These are phyloP conservation scores for Cerioporus squamosus DNA, from an alignment of 1,284 basidiomycete species.

Conservation along the genomic window DNA sequence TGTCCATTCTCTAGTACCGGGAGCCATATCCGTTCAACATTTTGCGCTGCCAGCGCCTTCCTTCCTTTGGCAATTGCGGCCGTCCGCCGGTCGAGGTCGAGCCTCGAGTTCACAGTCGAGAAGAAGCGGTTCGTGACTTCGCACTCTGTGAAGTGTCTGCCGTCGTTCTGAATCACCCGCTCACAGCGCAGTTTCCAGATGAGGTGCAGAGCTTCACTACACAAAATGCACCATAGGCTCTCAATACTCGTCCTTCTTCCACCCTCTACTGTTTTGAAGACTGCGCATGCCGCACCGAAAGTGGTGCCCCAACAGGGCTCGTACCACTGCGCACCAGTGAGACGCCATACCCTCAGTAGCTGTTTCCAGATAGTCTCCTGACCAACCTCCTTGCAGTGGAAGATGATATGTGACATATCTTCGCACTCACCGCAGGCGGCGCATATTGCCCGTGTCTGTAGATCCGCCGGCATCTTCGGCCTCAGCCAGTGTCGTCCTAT, in stretches of 20 bases:
- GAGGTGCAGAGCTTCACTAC: conserved; percentile 34
- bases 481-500: no score
- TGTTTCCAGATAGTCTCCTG: no score
- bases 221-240: conserved; percentile 34
- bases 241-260: neutral
- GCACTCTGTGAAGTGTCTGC: neutral
- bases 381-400: no score
- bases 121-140: conserved; percentile 20
- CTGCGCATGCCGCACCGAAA: no score
- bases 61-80: neutral
- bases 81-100: conserved; percentile 8
- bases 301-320: no score
- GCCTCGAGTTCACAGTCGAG: neutral
- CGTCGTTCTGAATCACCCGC: conserved; percentile 21
- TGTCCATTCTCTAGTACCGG: neutral
- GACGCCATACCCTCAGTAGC: no score
- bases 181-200: conserved; percentile 38
- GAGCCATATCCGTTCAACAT: conserved; percentile 6
- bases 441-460: no score
- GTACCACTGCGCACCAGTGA: no score
- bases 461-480: no score
- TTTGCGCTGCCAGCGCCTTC: neutral
- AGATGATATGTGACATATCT: no score
- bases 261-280: no score
- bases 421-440: neutral